Conservation (phyloP, 1,284 basidiomycete species). For the Pseudozyma thailandica region DNA sequence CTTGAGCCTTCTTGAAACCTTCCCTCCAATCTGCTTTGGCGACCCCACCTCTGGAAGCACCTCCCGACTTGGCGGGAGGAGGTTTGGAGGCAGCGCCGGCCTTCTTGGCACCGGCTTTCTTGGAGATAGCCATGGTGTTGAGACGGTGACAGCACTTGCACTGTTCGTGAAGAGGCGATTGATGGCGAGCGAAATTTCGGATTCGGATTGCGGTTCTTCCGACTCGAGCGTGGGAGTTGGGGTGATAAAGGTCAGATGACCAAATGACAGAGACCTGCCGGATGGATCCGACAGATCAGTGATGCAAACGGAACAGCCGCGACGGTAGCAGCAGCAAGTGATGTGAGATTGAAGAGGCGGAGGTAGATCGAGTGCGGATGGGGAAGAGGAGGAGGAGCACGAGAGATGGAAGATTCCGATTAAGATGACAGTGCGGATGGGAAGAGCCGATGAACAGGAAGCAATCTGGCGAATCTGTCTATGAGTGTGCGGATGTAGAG, state of each 20-base stretch:
- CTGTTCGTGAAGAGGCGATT: not conserved
- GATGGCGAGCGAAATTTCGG: constrained; percentile 1
- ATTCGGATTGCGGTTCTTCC: not conserved
- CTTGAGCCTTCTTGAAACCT: constrained; percentile 70
- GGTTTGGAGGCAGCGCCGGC: constrained; percentile 52
- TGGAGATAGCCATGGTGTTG: constrained; percentile 65
- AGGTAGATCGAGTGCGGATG: no score
- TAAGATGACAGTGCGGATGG: constrained; percentile 5
- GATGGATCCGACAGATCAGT: constrained; percentile 18
- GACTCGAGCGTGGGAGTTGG: not conserved
- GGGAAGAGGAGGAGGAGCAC: not conserved
- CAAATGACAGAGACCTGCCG: constrained; percentile 3
- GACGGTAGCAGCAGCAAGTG: not conserved
- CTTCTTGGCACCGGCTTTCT: constrained; percentile 63
- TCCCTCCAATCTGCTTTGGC: constrained; percentile 67
- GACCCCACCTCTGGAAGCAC: constrained; percentile 59
- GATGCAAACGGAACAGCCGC: not conserved
- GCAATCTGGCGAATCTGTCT: constrained; percentile 5
- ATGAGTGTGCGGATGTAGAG: not conserved
- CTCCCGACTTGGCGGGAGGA: constrained; percentile 45
- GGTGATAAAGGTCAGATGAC: not conserved
- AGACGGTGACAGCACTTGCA: not conserved
- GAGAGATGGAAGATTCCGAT: constrained; percentile 3
- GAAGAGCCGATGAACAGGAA: not conserved
- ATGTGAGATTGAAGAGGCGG: no score